Evolutionary conservation across 495 filamentous ascomycete genomes (phyloP), one percentile per base, ranked within the genome.

Genomic region (Talaromyces stipitatus): DNA sequence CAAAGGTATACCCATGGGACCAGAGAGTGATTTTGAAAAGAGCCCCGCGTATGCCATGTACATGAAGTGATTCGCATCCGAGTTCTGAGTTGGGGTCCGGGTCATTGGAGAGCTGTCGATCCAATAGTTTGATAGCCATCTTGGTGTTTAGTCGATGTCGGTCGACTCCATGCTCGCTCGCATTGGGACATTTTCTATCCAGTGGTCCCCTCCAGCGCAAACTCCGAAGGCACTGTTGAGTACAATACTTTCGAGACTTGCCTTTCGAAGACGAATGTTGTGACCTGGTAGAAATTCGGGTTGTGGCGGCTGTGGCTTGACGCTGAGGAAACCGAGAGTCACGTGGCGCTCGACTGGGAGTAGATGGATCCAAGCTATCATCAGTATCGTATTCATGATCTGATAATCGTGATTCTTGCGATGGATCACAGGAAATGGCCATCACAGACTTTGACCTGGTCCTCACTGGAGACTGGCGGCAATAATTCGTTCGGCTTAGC

Each of bases 21-120:
- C 64, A 67, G n/a, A 77, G 60, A 26, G 69, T 68, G 28, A 78
- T 58, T 59, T 75, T 75, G 29, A 76, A 71, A 26, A 74, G 67
- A 24, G 67, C 65, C 8, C 72, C 72, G 23, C 67, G 50, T 18
- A 73, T 56, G 16, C 76, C 70, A 43, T 67, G 64, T 14, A 68
- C 52, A 36, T 48, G 29, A 43, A 80, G 62, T 23, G 71, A 73
- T 55, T 67, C 60, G 57, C 57, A 75, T 16, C 51, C 51, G 23
- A 59, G 65, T 45, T 62, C 52, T 30, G 62, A 29, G 32, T n/a
- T n/a, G n/a, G n/a, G n/a, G n/a, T n/a, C n/a, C n/a, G n/a, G n/a
- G n/a, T n/a, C n/a, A n/a, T 57, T 54, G 20, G 64, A 64, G 48
- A 62, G 57, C 33, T 65, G 58, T 58, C 38, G 32, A 33, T 60